Evolutionary conservation across 345 rosid genomes (phyloP).

Genomic region (Laguncularia racemosa): DNA sequence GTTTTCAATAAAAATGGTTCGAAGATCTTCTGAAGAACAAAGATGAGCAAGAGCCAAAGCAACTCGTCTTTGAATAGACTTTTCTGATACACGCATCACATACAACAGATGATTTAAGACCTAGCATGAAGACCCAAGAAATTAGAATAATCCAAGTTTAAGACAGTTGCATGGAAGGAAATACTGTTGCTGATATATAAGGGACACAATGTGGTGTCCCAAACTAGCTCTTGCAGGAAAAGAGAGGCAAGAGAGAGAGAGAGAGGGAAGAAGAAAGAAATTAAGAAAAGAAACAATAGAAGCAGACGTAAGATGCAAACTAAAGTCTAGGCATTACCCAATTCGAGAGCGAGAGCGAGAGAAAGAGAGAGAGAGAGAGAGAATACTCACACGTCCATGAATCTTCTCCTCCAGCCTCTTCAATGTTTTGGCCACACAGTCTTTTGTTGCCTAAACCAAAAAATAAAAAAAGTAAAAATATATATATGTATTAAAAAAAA

Average conservation of each 20-base stretch:
- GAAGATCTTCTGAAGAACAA: conserved; percentile 81
- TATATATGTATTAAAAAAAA: conserved; percentile 5
- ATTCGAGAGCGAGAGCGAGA: conserved; percentile 7
- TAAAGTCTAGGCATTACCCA: neutral
- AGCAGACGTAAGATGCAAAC: too few species aligned
- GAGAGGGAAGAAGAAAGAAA: too few species aligned
- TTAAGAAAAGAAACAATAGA: too few species aligned
- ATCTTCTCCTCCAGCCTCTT: conserved; percentile 97
- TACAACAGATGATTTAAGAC: conserved; percentile 80
- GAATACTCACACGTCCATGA: conserved; percentile 77
- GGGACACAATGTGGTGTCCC: too few species aligned
- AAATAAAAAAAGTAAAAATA: too few species aligned
- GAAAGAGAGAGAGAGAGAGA: conserved; percentile 3
- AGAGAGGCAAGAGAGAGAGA: too few species aligned
- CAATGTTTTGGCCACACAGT: conserved; percentile 92
- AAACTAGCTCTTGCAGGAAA: too few species aligned
- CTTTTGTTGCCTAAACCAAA: conserved; percentile 86
- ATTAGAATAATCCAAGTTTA: neutral
- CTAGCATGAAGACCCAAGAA: conserved; percentile 30
- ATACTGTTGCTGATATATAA: too few species aligned
- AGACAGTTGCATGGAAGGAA: too few species aligned
- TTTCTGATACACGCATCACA: conserved; percentile 80
- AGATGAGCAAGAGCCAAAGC: conserved; percentile 97
- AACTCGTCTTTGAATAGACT: conserved; percentile 75
- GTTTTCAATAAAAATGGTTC: conserved; percentile 74